Percentiles rank a stretch among this genome's conserved stretches.
Evolutionary conservation across 2,329 filamentous ascomycete species (phyloP).

Genomic region (Lomentospora prolificans): DNA sequence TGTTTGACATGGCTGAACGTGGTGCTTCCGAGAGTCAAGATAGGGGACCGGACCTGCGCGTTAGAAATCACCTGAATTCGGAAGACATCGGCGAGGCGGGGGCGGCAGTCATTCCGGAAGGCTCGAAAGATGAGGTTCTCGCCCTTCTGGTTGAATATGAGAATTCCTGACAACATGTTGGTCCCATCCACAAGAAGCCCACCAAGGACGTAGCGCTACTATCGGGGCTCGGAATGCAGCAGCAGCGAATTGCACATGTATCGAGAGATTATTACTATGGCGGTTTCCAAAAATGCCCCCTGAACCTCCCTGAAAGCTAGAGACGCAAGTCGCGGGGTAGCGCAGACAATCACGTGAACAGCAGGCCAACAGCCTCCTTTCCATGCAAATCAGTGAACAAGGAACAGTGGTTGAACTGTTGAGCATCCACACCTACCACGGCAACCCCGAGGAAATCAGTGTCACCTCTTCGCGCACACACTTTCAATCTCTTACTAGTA

Average conservation of each 20-base stretch:
- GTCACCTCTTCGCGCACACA: no score
- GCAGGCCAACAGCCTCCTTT: no score
- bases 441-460: no score
- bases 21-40: slow-evolving; percentile 91
- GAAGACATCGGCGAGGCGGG: slow-evolving; percentile 95
- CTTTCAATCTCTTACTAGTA: no score
- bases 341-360: neutral
- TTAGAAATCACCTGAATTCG: slow-evolving; percentile 99
- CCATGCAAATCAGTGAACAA: no score
- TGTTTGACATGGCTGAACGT: slow-evolving; percentile 99
- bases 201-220: neutral
- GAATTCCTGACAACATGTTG: slow-evolving; percentile 89
- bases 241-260: neutral
- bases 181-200: neutral
- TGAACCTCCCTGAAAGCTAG: neutral
- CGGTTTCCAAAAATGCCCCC: neutral
- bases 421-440: no score
- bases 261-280: neutral
- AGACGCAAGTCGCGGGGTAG: neutral
- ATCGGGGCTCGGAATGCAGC: neutral
- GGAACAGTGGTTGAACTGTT: neutral
- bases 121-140: slow-evolving; percentile 99
- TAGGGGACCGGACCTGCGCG: slow-evolving; percentile 91
- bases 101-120: slow-evolving; percentile 96
- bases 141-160: slow-evolving; percentile 99